phyloP scores from a whole-genome alignment of 495 filamentous ascomycete species.

The Tuber umbilicatum region DNA sequence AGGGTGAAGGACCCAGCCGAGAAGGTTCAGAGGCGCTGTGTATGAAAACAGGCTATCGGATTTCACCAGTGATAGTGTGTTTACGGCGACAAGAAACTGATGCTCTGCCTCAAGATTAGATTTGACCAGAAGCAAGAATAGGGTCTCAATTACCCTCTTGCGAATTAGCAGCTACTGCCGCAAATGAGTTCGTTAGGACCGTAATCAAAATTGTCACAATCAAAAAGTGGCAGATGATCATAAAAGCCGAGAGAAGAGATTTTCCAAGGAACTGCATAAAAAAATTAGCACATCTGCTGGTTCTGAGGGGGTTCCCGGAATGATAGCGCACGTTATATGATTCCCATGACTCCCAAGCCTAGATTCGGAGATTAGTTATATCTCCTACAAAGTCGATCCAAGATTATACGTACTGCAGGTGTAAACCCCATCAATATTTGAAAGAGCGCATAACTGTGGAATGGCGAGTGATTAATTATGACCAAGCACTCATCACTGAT shows the following conservation, averaged over 20 bases:
- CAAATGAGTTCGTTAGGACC: constrained; percentile 87
- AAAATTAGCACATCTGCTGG: neutral
- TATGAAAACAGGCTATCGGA: constrained; percentile 91
- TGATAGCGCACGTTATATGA: constrained; percentile 55
- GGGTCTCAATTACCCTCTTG: constrained; percentile 53
- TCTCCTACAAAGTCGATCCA: neutral
- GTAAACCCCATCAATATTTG: constrained; percentile 76
- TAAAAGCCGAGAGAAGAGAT: constrained; percentile 65
- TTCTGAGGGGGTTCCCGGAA: neutral
- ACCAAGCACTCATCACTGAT: neutral
- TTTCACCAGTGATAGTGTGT: constrained; percentile 93
- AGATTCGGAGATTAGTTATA: neutral
- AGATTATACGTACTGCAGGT: constrained; percentile 55
- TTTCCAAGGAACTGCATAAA: constrained; percentile 53
- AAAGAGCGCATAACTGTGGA: constrained; percentile 54
- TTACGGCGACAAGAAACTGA: constrained; percentile 78
- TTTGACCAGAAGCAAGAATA: neutral
- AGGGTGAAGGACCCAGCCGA: constrained; percentile 79
- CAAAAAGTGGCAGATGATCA: constrained; percentile 90
- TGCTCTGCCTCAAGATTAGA: constrained; percentile 15
- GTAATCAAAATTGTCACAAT: constrained; percentile 91
- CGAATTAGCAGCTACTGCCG: constrained; percentile 85
- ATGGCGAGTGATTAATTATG: constrained; percentile 23
- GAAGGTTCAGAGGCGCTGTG: constrained; percentile 76
- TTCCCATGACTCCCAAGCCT: constrained; percentile 55